Percentiles rank a stretch among this genome's conserved stretches.
These are phyloP conservation scores for Lentinula raphanica DNA, from an alignment of 768 basidiomycete species.

Conservation along the genomic window DNA sequence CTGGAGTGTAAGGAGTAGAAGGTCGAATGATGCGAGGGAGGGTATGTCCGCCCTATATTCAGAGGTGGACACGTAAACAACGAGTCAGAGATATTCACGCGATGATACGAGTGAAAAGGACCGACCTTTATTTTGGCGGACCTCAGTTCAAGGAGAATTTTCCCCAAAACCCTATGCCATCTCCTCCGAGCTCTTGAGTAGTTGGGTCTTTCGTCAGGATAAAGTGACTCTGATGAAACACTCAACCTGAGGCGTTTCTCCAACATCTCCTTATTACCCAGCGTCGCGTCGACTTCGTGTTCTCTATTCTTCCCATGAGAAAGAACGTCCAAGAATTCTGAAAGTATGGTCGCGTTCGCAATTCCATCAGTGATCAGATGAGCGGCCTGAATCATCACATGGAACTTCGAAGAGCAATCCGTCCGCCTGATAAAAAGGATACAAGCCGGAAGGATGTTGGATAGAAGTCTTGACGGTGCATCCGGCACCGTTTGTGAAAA, in stretches of 20 bases:
- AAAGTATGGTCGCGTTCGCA: conserved; percentile 34
- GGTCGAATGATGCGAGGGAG: conserved; percentile 39
- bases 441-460: conserved; percentile 36
- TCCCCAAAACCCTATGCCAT: conserved; percentile 42
- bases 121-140: conserved; percentile 31
- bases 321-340: conserved; percentile 42
- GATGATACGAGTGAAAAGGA: neutral
- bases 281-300: conserved; percentile 6
- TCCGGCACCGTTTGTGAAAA: neutral
- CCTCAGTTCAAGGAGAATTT: conserved; percentile 29
- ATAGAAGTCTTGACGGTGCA: conserved; percentile 23
- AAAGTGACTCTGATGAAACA: conserved; percentile 30
- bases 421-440: conserved; percentile 36
- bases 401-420: conserved; percentile 30
- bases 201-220: conserved; percentile 27
- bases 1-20: conserved; percentile 29
- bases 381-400: conserved; percentile 38
- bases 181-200: conserved; percentile 25
- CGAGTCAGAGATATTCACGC: neutral
- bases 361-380: conserved; percentile 50
- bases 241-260: conserved; percentile 37
- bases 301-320: conserved; percentile 5
- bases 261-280: conserved; percentile 17
- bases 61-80: too few species aligned
- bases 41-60: conserved; percentile 53